Percentiles rank a stretch among this genome's conserved stretches.
Conservation (phyloP, 805 yeast genomes). For the Kregervanrija delftensis region DNA sequence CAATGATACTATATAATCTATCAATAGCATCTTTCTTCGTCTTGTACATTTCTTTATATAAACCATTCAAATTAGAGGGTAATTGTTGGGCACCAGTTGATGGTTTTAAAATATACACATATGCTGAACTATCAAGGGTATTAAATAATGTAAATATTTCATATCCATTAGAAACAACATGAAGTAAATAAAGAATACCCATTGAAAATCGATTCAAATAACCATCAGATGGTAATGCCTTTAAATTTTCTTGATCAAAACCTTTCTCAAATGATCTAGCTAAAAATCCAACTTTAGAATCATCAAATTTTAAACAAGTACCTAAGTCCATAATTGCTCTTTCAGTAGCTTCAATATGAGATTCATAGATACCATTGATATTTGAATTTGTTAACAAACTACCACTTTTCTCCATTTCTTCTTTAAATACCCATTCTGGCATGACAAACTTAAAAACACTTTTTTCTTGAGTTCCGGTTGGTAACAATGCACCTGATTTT, state of each 20-base stretch:
- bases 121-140: slow-evolving; percentile 48
- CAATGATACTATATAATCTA: slow-evolving; percentile 39
- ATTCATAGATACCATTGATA: slow-evolving; percentile 69
- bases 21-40: slow-evolving; percentile 40
- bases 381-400: slow-evolving; percentile 57
- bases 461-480: slow-evolving; percentile 54
- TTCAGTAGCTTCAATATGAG: slow-evolving; percentile 58
- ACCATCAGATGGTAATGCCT: slow-evolving; percentile 36
- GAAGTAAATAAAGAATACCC: slow-evolving; percentile 60
- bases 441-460: slow-evolving; percentile 53
- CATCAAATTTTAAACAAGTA: slow-evolving; percentile 60
- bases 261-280: slow-evolving; percentile 85
- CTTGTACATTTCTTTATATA: slow-evolving; percentile 48
- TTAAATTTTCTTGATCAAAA: slow-evolving; percentile 56
- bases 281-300: slow-evolving; percentile 68
- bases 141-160: slow-evolving; percentile 65
- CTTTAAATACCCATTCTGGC: slow-evolving; percentile 56
- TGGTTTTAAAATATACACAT: slow-evolving; percentile 61
- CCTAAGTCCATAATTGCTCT: slow-evolving; percentile 80
- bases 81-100: slow-evolving; percentile 58
- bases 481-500: slow-evolving; percentile 54
- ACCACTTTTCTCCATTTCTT: slow-evolving; percentile 50
- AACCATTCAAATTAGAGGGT: slow-evolving; percentile 44
- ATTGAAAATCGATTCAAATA: slow-evolving; percentile 52
- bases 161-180: slow-evolving; percentile 65